Conservation (phyloP, 2,329 filamentous ascomycete genomes). For the Mycosphaerella sp. region DNA sequence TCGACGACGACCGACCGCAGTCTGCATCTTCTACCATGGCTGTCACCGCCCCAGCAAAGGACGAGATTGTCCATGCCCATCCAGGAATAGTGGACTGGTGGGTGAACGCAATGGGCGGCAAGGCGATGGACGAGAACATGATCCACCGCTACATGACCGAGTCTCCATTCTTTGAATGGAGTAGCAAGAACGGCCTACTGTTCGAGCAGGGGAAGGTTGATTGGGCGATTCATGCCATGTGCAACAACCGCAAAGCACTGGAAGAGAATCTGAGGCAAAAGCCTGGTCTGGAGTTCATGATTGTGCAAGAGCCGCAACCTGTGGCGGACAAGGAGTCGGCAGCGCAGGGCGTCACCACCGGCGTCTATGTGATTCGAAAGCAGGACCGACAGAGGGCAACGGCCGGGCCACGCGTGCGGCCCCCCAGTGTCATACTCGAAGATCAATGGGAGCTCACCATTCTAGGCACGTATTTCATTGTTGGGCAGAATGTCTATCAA, state of each 20-base stretch:
- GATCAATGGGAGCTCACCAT: slow-evolving; percentile 47
- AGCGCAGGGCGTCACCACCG: slow-evolving; percentile 34
- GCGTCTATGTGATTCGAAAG: slow-evolving; percentile 57
- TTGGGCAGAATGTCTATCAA: slow-evolving; percentile 57
- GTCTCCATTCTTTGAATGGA: slow-evolving; percentile 58
- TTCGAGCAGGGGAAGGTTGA: slow-evolving; percentile 48
- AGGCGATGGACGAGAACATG: slow-evolving; percentile 37
- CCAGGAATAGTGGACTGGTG: slow-evolving; percentile 29
- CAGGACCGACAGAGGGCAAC: slow-evolving; percentile 46
- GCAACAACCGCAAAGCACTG: slow-evolving; percentile 52
- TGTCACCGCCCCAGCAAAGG: slow-evolving; percentile 18
- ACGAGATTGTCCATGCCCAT: slow-evolving; percentile 24
- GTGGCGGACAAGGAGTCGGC: slow-evolving; percentile 36
- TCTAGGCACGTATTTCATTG: slow-evolving; percentile 54
- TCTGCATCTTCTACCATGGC: slow-evolving; percentile 17
- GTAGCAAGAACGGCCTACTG: slow-evolving; percentile 55
- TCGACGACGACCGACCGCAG: background rate
- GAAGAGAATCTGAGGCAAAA: slow-evolving; percentile 50
- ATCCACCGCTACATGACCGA: slow-evolving; percentile 57
- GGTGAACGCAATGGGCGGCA: slow-evolving; percentile 17
- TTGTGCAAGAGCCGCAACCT: slow-evolving; percentile 52
- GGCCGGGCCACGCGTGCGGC: slow-evolving; percentile 32
- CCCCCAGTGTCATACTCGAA: slow-evolving; percentile 38
- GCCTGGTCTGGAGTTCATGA: slow-evolving; percentile 55
- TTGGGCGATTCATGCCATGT: slow-evolving; percentile 44